phyloP scores from a whole-genome alignment of 345 rosid genomes.

The Cardamine chenopodiifolia region DNA sequence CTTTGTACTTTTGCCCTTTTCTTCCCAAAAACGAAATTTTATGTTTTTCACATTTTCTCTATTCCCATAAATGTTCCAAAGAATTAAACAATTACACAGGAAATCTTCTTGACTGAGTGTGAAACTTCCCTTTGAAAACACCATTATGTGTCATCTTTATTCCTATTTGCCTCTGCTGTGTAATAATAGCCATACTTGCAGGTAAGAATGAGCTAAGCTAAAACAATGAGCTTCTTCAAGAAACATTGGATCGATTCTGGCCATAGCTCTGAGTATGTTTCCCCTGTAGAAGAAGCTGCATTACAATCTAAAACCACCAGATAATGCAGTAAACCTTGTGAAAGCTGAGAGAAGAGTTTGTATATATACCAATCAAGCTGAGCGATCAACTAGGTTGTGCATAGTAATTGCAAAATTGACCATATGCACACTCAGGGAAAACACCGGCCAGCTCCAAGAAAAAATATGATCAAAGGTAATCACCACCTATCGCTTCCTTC shows the following conservation, averaged over 20 bases:
- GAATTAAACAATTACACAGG: conserved; percentile 38
- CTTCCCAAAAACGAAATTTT: conserved; percentile 16
- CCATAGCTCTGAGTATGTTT: conserved; percentile 35
- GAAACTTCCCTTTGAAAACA: conserved; percentile 27
- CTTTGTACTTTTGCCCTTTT: conserved; percentile 16
- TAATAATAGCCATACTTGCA: conserved; percentile 3
- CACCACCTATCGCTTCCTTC: conserved; percentile 25
- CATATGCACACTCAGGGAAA: conserved; percentile 30
- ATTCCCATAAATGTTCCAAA: conserved; percentile 30
- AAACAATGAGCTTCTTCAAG: conserved; percentile 27
- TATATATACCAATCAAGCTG: conserved; percentile 41
- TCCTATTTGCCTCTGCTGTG: conserved; percentile 34
- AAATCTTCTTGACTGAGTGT: conserved; percentile 21
- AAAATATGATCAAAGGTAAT: conserved; percentile 19
- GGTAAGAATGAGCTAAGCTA: conserved; percentile 25
- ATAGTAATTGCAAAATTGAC: conserved; percentile 26
- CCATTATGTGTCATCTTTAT: conserved; percentile 35
- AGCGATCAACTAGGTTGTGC: conserved; percentile 35
- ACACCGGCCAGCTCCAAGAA: conserved; percentile 28
- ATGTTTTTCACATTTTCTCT: conserved; percentile 26
- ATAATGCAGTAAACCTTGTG: not conserved
- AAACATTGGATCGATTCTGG: conserved; percentile 22
- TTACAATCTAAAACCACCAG: conserved; percentile 18
- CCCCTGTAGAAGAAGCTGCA: conserved; percentile 33
- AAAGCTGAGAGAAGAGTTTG: conserved; percentile 9